These are phyloP conservation scores for Pterocarpus macrocarpus DNA, from an alignment of 306 rosid genomes.

Conservation along the genomic window DNA sequence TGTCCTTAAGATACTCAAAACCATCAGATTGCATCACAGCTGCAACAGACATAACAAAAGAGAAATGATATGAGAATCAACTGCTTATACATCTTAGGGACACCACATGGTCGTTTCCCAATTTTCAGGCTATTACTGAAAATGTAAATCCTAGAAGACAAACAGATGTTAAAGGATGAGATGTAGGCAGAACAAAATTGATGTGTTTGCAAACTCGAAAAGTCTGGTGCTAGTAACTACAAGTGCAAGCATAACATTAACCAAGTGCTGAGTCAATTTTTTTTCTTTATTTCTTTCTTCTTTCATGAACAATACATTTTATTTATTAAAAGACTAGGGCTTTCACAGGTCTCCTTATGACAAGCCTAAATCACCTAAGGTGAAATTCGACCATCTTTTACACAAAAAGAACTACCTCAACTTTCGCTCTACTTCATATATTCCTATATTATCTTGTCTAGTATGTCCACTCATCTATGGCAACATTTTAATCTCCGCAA, in stretches of 20 bases:
- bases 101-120: conserved; percentile 7
- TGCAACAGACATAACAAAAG: conserved; percentile 50
- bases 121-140: conserved; percentile 45
- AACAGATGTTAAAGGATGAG: conserved; percentile 44
- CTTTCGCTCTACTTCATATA: too few relatives aligned
- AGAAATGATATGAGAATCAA: conserved; percentile 38
- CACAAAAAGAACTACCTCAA: too few relatives aligned
- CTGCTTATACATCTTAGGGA: conserved; percentile 16
- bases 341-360: too few relatives aligned
- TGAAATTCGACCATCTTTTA: too few relatives aligned
- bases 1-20: conserved; percentile 88
- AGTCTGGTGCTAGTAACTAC: neutral
- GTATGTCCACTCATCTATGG: neutral
- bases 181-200: conserved; percentile 29
- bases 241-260: conserved; percentile 5
- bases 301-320: conserved; percentile 16
- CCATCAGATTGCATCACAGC: conserved; percentile 99
- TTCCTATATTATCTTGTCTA: neutral
- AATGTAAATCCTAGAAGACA: conserved; percentile 42
- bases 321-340: neutral
- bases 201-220: conserved; percentile 2
- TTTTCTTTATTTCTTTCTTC: neutral
- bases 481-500: neutral
- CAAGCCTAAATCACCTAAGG: too few relatives aligned
- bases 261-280: neutral